Conservation (phyloP, 441 rosid species). For the Erodium texanum region DNA sequence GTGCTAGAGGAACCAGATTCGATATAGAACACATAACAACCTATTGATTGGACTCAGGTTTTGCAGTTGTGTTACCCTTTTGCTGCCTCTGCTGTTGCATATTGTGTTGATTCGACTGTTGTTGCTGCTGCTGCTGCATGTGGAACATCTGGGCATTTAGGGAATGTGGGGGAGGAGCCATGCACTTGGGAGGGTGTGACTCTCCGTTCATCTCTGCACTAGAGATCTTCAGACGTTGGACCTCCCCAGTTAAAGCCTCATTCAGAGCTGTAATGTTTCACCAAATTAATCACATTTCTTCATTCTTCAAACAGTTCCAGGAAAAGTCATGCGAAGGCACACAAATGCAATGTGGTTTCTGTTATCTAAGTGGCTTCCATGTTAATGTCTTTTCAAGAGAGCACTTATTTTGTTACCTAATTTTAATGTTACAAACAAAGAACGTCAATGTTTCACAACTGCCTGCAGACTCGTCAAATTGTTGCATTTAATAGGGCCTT, state of each 20-base stretch:
- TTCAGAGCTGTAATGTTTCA: constrained; percentile 55
- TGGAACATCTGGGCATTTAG: constrained; percentile 57
- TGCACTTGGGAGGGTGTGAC: constrained; percentile 44
- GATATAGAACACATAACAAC: constrained; percentile 7
- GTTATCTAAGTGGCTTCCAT: not conserved
- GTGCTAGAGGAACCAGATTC: constrained; percentile 19
- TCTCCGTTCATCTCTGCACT: constrained; percentile 47
- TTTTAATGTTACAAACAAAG: too few species aligned
- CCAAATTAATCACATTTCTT: not conserved
- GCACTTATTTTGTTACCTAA: too few species aligned
- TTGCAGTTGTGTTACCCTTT: constrained; percentile 36
- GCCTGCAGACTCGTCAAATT: too few species aligned
- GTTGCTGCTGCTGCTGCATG: constrained; percentile 42
- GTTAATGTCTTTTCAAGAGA: not conserved
- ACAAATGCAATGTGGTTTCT: not conserved
- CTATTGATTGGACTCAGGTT: constrained; percentile 52
- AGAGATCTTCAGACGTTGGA: constrained; percentile 60
- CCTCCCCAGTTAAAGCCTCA: constrained; percentile 79
- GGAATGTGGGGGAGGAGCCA: constrained; percentile 39
- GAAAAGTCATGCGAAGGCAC: too few species aligned
- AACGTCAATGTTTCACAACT: too few species aligned
- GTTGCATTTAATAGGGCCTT: not conserved
- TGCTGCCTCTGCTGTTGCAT: too few species aligned
- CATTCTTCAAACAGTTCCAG: not conserved
- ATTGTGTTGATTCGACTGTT: too few species aligned